These are phyloP conservation scores for Ophiosphaerella narmari DNA, from an alignment of 2,329 filamentous ascomycete genomes.

Conservation along the genomic window DNA sequence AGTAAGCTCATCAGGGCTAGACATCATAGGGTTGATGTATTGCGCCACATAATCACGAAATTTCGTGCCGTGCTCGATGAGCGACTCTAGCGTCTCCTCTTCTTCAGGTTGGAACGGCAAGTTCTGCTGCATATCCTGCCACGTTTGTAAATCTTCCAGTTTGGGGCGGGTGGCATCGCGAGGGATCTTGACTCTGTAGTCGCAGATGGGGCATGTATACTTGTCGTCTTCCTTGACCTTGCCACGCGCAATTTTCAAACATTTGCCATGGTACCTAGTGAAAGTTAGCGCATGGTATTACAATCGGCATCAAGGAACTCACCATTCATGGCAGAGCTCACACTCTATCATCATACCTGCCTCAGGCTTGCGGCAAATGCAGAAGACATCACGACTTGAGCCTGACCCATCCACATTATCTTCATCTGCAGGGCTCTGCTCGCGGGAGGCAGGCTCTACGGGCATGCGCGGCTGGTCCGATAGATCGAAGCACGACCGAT, in stretches of 20 bases:
- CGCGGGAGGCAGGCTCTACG: conserved; percentile 87
- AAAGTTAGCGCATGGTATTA: conserved; percentile 28
- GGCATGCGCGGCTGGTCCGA: conserved; percentile 86
- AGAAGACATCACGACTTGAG: conserved; percentile 80
- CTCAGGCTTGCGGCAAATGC: conserved; percentile 90
- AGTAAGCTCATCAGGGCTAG: conserved; percentile 82
- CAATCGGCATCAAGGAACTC: conserved; percentile 42
- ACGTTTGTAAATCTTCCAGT: conserved; percentile 81
- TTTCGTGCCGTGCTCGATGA: conserved; percentile 80
- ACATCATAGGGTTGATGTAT: conserved; percentile 80
- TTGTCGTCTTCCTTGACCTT: conserved; percentile 99
- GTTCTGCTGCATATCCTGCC: conserved; percentile 79
- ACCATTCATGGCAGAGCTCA: conserved; percentile 97
- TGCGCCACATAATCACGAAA: conserved; percentile 83
- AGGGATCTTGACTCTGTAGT: conserved; percentile 95
- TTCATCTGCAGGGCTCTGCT: conserved; percentile 66
- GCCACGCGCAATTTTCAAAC: conserved; percentile 93
- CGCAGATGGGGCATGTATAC: conserved; percentile 97
- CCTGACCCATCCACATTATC: conserved; percentile 51
- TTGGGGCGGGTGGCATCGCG: conserved; percentile 95
- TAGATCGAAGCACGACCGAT: conserved; percentile 88
- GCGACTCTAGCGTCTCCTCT: conserved; percentile 81
- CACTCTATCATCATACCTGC: conserved; percentile 99
- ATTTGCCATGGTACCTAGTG: conserved; percentile 92
- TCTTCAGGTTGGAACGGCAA: conserved; percentile 97